Evolutionary conservation across 345 rosid species (phyloP), one percentile per base, ranked within the genome.

Genomic region (Pistacia integerrima): DNA sequence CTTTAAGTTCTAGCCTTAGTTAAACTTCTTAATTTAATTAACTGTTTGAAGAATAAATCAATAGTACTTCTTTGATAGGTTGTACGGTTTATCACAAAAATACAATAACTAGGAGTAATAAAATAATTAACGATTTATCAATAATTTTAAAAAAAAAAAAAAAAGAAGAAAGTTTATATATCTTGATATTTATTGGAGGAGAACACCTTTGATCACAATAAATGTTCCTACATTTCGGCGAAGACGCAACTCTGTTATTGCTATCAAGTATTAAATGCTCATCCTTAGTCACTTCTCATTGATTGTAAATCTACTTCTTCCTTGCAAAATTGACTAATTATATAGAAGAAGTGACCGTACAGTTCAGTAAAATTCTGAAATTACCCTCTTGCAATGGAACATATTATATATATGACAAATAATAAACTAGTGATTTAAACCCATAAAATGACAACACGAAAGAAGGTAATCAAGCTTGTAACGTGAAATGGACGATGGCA

Each of bases 171-270:
- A 20, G 54, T 68, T 38, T 38, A 38, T 38, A 38, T 63, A 74
- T 82, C 72, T 69, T 33, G 49, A 55, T 64, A 54, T 33, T 38
- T 51, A 56, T 78, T 78, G 82, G 77, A 73, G 28, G 69, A 60
- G 80, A 76, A 69, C 60, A 49, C 28, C 25, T 2, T 41, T 75
- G 64, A 75, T 68, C 64, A 69, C 56, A 78, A 78, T 78, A 79
- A 81, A 86, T 87, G 85, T 79, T 76, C 75, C 65, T 56, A 71
- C 74, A 78, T 82, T 83, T 86, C 81, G 83, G 86, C 88, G 82
- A 84, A 80, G 71, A 72, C 79, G 85, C 8, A 81, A 79, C 82
- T 85, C 88, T 62, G 83, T 79, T 82, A 84, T 85, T 87, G 80
- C 79, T 73, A 4, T 12, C 70, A 3, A n/a, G 69, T 77, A 78